These are phyloP conservation scores for Penicillium diatomitis DNA, from an alignment of 495 filamentous ascomycete species.

Conservation along the genomic window DNA sequence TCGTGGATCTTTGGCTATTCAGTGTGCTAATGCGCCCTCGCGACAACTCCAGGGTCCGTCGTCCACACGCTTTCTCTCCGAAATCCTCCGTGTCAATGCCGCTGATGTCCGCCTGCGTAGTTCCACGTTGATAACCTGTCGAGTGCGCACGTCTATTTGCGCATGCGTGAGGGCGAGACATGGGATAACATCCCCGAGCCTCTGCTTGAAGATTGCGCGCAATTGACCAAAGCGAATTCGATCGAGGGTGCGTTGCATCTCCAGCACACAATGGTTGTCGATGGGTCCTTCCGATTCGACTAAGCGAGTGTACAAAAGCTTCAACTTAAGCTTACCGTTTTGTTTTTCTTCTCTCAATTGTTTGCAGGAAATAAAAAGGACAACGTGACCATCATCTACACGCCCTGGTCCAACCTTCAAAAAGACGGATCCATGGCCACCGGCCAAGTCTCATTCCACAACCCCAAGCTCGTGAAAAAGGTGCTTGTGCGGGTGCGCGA, in stretches of 20 bases:
- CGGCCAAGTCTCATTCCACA: slow-evolving; percentile 92
- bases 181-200: slow-evolving; percentile 77
- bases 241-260: slow-evolving; percentile 65
- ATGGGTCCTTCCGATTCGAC: too few relatives aligned
- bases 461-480: slow-evolving; percentile 73
- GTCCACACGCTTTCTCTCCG: neutral
- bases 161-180: slow-evolving; percentile 66
- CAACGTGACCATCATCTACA: slow-evolving; percentile 93
- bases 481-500: slow-evolving; percentile 67
- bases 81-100: slow-evolving; percentile 1
- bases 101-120: slow-evolving; percentile 33
- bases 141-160: slow-evolving; percentile 90
- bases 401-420: slow-evolving; percentile 92
- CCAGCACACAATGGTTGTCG: neutral
- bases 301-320: too few relatives aligned
- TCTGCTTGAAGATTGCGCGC: slow-evolving; percentile 77
- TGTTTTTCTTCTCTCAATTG: too few relatives aligned
- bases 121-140: slow-evolving; percentile 98
- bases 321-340: too few relatives aligned
- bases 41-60: slow-evolving; percentile 28
- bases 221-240: slow-evolving; percentile 96
- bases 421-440: slow-evolving; percentile 95
- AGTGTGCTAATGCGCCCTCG: too few relatives aligned
- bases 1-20: too few relatives aligned
- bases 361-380: slow-evolving; percentile 88